Conservation (phyloP, 1,139 yeast genomes). For the Pneumocystis canis region DNA sequence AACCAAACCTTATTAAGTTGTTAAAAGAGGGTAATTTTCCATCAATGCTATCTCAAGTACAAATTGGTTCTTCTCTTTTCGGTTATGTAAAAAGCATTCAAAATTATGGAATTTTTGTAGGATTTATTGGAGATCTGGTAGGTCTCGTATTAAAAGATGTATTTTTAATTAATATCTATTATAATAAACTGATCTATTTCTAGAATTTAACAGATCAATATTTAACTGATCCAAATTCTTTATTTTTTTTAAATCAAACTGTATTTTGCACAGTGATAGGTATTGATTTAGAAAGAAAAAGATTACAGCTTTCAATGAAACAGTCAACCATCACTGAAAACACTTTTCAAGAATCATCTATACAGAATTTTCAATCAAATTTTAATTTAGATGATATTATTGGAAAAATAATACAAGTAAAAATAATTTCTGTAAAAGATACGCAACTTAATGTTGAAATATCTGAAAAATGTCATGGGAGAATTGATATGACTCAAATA, state of each 20-base stretch:
- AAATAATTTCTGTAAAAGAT: slow-evolving; percentile 47
- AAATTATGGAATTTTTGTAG: slow-evolving; percentile 60
- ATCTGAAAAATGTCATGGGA: slow-evolving; percentile 68
- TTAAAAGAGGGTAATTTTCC: slow-evolving; percentile 47
- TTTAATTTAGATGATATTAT: slow-evolving; percentile 34
- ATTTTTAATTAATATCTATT: neutral
- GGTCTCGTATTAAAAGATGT: slow-evolving; percentile 57
- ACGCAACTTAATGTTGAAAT: slow-evolving; percentile 63
- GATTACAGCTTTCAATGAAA: slow-evolving; percentile 45
- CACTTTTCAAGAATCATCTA: slow-evolving; percentile 38
- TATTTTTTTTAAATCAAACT: slow-evolving; percentile 10
- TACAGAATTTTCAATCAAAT: slow-evolving; percentile 8
- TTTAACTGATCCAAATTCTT: slow-evolving; percentile 17
- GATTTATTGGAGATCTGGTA: slow-evolving; percentile 65
- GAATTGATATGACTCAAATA: slow-evolving; percentile 62
- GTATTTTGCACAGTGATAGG: slow-evolving; percentile 27
- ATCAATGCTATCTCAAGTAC: slow-evolving; percentile 41
- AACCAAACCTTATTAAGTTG: slow-evolving; percentile 52
- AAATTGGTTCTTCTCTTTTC: slow-evolving; percentile 36
- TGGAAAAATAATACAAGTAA: slow-evolving; percentile 50
- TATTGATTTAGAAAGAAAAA: slow-evolving; percentile 14
- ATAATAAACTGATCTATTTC: slow-evolving; percentile 30
- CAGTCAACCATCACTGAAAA: slow-evolving; percentile 34
- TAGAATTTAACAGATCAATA: slow-evolving; percentile 48
- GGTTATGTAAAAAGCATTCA: slow-evolving; percentile 75